phyloP scores from a whole-genome alignment of 169 alveolate species.

The Plasmodium billcollinsi region DNA sequence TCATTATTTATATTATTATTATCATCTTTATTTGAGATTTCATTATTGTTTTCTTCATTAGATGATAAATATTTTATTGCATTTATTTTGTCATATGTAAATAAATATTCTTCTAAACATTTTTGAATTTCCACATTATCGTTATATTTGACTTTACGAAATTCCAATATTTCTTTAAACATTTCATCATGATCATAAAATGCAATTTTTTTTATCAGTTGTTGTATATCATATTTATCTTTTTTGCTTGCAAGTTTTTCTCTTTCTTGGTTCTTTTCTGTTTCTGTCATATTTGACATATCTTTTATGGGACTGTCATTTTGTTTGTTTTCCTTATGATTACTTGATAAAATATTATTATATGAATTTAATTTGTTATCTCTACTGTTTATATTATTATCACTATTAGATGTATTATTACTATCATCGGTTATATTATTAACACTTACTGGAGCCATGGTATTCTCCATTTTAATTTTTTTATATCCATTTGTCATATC shows the following conservation, averaged over 20 bases:
- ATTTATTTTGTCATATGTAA: slow-evolving; percentile 63
- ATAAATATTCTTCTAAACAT: slow-evolving; percentile 62
- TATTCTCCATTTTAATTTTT: not conserved
- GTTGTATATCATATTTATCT: slow-evolving; percentile 36
- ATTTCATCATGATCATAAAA: slow-evolving; percentile 65
- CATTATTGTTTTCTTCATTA: not conserved
- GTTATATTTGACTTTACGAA: slow-evolving; percentile 42
- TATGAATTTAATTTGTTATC: not conserved
- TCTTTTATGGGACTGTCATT: not conserved
- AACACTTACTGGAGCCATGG: too few relatives aligned
- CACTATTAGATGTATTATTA: not conserved
- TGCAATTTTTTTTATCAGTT: slow-evolving; percentile 47
- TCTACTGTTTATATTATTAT: not conserved
- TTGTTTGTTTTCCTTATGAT: not conserved
- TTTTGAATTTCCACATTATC: slow-evolving; percentile 58
- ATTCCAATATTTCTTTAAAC: slow-evolving; percentile 63
- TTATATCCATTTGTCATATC: not conserved
- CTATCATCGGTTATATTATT: not conserved
- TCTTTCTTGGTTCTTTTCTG: not conserved
- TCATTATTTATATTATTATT: not conserved
- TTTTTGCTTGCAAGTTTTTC: slow-evolving; percentile 25
- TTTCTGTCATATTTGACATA: not conserved
- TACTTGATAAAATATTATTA: not conserved
- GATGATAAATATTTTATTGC: slow-evolving; percentile 9
- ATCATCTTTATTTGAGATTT: not conserved